These are phyloP conservation scores for Omphalotus guepiniiformis DNA, from an alignment of 768 basidiomycete genomes.

Conservation along the genomic window DNA sequence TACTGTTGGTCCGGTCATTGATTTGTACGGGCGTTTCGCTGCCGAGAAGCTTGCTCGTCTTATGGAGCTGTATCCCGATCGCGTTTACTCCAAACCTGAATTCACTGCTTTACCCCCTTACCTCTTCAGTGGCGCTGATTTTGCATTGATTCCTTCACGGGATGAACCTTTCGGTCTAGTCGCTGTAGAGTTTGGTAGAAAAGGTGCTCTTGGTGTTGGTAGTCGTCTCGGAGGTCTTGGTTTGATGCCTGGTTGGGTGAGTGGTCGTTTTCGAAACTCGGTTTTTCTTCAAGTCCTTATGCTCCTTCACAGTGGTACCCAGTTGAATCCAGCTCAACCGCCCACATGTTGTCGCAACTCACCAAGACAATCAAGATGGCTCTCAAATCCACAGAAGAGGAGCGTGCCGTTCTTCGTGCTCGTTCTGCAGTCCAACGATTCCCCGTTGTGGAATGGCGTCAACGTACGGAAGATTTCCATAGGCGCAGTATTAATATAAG, in stretches of 20 bases:
- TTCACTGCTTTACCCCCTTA: conserved; percentile 93
- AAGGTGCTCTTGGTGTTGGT: conserved; percentile 94
- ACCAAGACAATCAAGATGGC: conserved; percentile 95
- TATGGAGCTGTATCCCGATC: conserved; percentile 93
- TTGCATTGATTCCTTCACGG: conserved; percentile 91
- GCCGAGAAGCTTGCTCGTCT: conserved; percentile 90
- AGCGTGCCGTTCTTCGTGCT: conserved; percentile 88
- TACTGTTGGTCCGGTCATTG: conserved; percentile 91
- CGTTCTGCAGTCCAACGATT: conserved; percentile 94
- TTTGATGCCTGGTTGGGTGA: conserved; percentile 96
- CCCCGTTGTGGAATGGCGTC: conserved; percentile 97
- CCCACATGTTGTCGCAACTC: conserved; percentile 91
- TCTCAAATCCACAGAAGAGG: conserved; percentile 84
- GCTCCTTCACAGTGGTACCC: conserved; percentile 78
- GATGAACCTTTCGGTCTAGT: conserved; percentile 96
- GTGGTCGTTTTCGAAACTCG: conserved; percentile 31
- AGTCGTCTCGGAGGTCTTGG: conserved; percentile 92
- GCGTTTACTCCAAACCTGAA: conserved; percentile 94
- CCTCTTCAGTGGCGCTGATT: conserved; percentile 92
- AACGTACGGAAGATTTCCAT: conserved; percentile 94
- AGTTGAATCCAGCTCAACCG: conserved; percentile 88
- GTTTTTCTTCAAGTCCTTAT: background rate
- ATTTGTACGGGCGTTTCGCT: conserved; percentile 91
- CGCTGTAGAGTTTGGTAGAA: conserved; percentile 94
- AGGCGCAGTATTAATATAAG: conserved; percentile 74